These are phyloP conservation scores for Penicillium griseofulvum DNA, from an alignment of 2,329 filamentous ascomycete genomes.

Conservation along the genomic window DNA sequence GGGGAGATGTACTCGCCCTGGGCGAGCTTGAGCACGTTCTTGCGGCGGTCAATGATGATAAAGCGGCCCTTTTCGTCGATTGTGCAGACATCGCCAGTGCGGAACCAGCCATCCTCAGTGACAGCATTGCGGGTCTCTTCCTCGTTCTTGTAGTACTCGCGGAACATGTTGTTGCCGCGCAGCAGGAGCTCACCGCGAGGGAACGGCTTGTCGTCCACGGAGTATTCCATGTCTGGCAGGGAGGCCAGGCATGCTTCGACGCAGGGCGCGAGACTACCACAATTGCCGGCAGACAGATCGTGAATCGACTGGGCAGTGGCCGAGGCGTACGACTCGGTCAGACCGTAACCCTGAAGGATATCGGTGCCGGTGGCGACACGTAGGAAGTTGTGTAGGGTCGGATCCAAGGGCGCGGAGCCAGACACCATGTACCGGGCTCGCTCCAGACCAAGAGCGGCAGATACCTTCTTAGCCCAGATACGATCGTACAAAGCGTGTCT, in stretches of 20 bases:
- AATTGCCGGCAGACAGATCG: conserved; percentile 77
- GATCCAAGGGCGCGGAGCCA: conserved; percentile 87
- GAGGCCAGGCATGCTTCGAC: conserved; percentile 78
- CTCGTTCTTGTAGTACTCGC: conserved; percentile 84
- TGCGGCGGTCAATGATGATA: conserved; percentile 91
- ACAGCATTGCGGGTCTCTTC: conserved; percentile 82
- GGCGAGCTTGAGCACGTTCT: conserved; percentile 98
- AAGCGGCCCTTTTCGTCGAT: conserved; percentile 84
- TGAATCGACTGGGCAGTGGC: conserved; percentile 65
- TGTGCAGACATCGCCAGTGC: conserved; percentile 85
- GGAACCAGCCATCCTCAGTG: conserved; percentile 92
- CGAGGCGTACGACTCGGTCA: conserved; percentile 89
- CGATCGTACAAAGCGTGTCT: conserved; percentile 54
- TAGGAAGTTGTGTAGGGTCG: conserved; percentile 82
- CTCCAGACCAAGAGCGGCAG: conserved; percentile 77
- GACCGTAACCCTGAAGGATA: conserved; percentile 84
- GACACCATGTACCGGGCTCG: conserved; percentile 71
- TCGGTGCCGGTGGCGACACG: conserved; percentile 75
- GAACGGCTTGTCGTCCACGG: conserved; percentile 78
- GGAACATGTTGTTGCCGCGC: conserved; percentile 76
- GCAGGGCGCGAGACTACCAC: conserved; percentile 67
- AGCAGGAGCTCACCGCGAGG: conserved; percentile 88
- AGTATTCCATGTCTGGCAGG: conserved; percentile 92
- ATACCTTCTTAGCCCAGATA: conserved; percentile 88
- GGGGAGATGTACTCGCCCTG: conserved; percentile 98